phyloP scores from a whole-genome alignment of 108 stramenopile species.

The Conticribra guillardii region DNA sequence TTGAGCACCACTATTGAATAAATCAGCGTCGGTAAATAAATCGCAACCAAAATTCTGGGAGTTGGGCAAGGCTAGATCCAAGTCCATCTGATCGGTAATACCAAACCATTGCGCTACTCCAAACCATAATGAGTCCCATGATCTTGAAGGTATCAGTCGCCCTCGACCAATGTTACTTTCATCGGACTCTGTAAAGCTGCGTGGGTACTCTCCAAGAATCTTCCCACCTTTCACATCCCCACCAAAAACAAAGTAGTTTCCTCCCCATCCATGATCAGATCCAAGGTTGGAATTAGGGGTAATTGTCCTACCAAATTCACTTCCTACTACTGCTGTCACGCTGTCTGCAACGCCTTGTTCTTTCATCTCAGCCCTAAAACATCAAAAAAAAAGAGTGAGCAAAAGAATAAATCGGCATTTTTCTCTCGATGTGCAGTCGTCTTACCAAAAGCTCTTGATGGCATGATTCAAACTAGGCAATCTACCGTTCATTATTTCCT shows the following conservation, averaged over 20 bases:
- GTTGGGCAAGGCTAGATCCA: too few relatives aligned
- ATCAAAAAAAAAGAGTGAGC: too few relatives aligned
- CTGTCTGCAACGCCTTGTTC: constrained; percentile 42
- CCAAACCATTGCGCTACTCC: too few relatives aligned
- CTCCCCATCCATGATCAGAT: too few relatives aligned
- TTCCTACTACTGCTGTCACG: constrained; percentile 41
- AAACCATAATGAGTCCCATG: too few relatives aligned
- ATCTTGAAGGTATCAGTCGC: too few relatives aligned
- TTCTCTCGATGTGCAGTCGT: too few relatives aligned
- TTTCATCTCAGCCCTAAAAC: constrained; percentile 56
- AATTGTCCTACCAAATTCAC: constrained; percentile 68
- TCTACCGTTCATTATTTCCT: constrained; percentile 15
- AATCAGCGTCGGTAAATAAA: too few relatives aligned
- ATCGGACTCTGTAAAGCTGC: constrained; percentile 13
- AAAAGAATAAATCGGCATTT: too few relatives aligned
- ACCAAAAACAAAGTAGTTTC: constrained; percentile 57
- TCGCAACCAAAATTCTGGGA: too few relatives aligned
- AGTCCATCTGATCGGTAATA: too few relatives aligned
- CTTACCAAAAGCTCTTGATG: constrained; percentile 40
- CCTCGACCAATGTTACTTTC: constrained; percentile 39
- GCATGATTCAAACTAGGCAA: constrained; percentile 36
- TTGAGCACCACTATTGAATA: too few relatives aligned
- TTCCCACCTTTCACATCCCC: constrained; percentile 49
- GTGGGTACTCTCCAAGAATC: constrained; percentile 50
- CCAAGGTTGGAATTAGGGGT: constrained; percentile 43